Percentiles rank a stretch among this genome's conserved stretches.
Evolutionary conservation across 2,329 filamentous ascomycete genomes (phyloP).

Genomic region (Rutstroemia sp.): DNA sequence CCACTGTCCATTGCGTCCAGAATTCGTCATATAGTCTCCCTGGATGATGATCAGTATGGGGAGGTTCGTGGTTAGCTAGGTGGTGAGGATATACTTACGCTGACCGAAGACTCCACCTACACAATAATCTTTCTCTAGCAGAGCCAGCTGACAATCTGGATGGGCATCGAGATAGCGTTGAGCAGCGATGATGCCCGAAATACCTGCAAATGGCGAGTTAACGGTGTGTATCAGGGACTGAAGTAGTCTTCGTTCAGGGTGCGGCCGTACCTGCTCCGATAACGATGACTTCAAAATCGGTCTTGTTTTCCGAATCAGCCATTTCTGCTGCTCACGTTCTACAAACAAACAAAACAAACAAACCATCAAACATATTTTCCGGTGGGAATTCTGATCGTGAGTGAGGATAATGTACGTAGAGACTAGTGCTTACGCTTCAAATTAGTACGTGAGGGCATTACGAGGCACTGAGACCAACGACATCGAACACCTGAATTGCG

Average conservation of each 20-base stretch:
- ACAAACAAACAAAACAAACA: neutral
- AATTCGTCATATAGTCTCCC: slow-evolving; percentile 25
- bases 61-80: no score
- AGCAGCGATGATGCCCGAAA: slow-evolving; percentile 13
- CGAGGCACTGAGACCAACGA: no score
- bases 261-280: neutral
- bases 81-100: neutral
- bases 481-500: no score
- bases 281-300: neutral
- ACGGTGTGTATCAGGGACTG: neutral
- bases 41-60: neutral
- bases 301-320: neutral
- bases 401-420: no score
- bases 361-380: neutral
- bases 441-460: no score
- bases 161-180: slow-evolving; percentile 15
- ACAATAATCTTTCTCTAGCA: slow-evolving; percentile 11
- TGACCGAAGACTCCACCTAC: neutral
- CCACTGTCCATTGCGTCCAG: slow-evolving; percentile 27
- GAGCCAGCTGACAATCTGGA: slow-evolving; percentile 7
- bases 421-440: no score
- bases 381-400: neutral
- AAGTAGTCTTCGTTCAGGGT: no score
- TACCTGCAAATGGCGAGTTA: neutral
- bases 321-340: neutral